Percentiles rank a stretch among this genome's conserved stretches.
These are phyloP conservation scores for Kuraishia cidri DNA, from an alignment of 805 yeast species.

Conservation along the genomic window DNA sequence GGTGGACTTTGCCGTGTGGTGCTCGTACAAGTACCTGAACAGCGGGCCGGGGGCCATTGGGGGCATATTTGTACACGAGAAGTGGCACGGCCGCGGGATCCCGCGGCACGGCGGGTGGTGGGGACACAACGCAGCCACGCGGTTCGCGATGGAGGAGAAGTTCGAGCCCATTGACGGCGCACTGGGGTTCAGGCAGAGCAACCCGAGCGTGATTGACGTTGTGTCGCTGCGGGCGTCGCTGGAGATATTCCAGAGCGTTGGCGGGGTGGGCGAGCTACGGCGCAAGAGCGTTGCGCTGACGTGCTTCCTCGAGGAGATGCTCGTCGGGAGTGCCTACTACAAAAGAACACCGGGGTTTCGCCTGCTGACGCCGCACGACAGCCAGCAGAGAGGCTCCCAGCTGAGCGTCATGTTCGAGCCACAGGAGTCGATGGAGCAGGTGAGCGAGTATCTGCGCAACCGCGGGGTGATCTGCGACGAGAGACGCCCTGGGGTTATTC, in stretches of 20 bases:
- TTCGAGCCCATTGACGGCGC: slow-evolving; percentile 85
- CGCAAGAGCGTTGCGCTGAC: slow-evolving; percentile 52
- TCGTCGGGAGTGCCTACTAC: slow-evolving; percentile 39
- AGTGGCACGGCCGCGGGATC: slow-evolving; percentile 13
- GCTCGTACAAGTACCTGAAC: slow-evolving; percentile 86
- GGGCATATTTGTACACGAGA: slow-evolving; percentile 72
- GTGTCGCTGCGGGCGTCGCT: slow-evolving; percentile 65
- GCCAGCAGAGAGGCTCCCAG: slow-evolving; percentile 68
- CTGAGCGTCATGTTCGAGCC: slow-evolving; percentile 65
- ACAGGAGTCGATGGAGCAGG: slow-evolving; percentile 48
- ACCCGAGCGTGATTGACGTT: slow-evolving; percentile 82
- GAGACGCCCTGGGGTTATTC: slow-evolving; percentile 81
- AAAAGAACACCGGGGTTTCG: slow-evolving; percentile 32
- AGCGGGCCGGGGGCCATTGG: slow-evolving; percentile 94
- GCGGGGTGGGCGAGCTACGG: slow-evolving; percentile 56
- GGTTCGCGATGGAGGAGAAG: slow-evolving; percentile 73
- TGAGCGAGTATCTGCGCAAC: slow-evolving; percentile 37
- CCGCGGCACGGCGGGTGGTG: slow-evolving; percentile 96
- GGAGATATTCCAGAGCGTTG: slow-evolving; percentile 45
- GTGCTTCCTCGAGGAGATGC: slow-evolving; percentile 35
- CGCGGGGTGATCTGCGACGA: slow-evolving; percentile 78
- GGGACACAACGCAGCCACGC: slow-evolving; percentile 67
- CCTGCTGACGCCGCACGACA: slow-evolving; percentile 65
- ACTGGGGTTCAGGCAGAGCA: slow-evolving; percentile 80
- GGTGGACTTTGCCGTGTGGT: slow-evolving; percentile 93